Conservation (phyloP, 768 basidiomycete genomes). For the Leccinum rimulosum region DNA sequence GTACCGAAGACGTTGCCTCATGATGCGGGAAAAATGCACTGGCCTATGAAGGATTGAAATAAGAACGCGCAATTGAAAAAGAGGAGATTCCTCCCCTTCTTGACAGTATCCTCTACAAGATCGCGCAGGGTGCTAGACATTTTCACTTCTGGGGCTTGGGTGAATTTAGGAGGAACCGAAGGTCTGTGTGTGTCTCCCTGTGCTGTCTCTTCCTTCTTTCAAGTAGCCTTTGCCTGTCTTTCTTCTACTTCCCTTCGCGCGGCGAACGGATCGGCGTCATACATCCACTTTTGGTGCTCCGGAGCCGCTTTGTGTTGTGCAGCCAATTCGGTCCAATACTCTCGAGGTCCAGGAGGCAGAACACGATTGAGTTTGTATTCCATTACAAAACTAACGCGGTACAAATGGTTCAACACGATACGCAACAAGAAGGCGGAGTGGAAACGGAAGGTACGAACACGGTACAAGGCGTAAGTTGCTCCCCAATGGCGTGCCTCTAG, state of each 20-base stretch:
- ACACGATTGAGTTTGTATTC: conserved; percentile 66
- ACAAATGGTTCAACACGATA: conserved; percentile 17
- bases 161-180: conserved; percentile 37
- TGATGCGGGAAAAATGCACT: conserved; percentile 47
- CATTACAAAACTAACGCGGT: conserved; percentile 63
- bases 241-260: conserved; percentile 66
- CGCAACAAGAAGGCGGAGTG: not conserved
- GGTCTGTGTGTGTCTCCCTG: conserved; percentile 18
- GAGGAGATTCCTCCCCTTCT: conserved; percentile 49
- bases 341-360: conserved; percentile 79
- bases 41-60: conserved; percentile 36
- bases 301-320: conserved; percentile 65
- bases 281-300: conserved; percentile 82
- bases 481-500: conserved; percentile 90
- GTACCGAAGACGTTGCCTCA: conserved; percentile 33
- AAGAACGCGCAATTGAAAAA: not conserved
- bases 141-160: conserved; percentile 67
- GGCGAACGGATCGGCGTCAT: conserved; percentile 80
- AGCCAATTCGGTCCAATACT: conserved; percentile 82
- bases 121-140: conserved; percentile 79
- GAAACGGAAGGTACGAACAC: conserved; percentile 52
- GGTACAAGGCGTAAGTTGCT: conserved; percentile 82
- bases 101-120: conserved; percentile 76
- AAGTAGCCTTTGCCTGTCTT: conserved; percentile 56
- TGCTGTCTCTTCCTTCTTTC: conserved; percentile 40